Evolutionary conservation across 441 rosid species (phyloP), one percentile per base, ranked within the genome.

Genomic region (Gossypium davidsonii): DNA sequence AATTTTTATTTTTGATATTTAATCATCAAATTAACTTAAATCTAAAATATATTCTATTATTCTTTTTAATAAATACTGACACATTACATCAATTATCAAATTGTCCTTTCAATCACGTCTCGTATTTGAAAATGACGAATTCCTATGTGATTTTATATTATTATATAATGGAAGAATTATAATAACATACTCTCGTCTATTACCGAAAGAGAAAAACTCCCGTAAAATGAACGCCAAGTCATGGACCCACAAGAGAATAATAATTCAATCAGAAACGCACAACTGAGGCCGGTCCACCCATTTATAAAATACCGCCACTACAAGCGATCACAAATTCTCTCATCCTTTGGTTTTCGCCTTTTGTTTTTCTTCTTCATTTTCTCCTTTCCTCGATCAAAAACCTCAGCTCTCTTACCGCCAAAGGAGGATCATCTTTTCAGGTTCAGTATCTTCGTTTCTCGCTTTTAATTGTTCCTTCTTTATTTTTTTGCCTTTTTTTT

Each of bases 221-320:
- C 81, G 85, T 80, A 76, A 52, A 61, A 42, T 57, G 51, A 78
- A 82, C 83, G 84, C 82, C 4, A 76, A 72, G 23, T n/a, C 11
- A 70, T 39, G 75, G 83, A 76, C 74, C 86, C 80, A 72, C 80
- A 39, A 2, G 20, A 51, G 72, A 64, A 64, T 48, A 68, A 49
- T 6, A 34, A 34, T 34, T 77, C 77, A 68, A 79, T 79, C 73
- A 25, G 25, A 59, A 10, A 55, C 63, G n/a, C 64, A 56, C 55
- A 18, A 42, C 18, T 10, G 3, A 60, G 34, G 73, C 57, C 70
- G 53, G 74, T 46, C 61, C 76, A 73, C 37, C 23, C 73, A 9
- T 8, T 15, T 21, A 39, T 65, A 58, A 44, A 72, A 56, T 61
- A 67, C 73, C 74, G 46, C 46, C 31, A 76, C 78, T 74, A 3